phyloP scores from a whole-genome alignment of 2,329 filamentous ascomycete genomes.

The Colletotrichum agaves region DNA sequence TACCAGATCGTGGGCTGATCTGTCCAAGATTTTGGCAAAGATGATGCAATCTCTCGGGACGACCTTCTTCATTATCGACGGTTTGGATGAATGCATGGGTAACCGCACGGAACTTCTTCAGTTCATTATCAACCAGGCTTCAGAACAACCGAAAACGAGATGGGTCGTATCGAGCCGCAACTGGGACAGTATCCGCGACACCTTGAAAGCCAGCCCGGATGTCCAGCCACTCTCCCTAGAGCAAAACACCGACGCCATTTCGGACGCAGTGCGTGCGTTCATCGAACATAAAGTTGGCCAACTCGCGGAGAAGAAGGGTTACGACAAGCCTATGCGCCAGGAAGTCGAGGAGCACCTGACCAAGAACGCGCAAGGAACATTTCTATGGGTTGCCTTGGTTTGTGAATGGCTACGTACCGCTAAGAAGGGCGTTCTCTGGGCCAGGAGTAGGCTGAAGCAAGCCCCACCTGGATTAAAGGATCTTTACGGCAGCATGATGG shows the following conservation, averaged over 20 bases:
- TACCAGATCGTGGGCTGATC: slow-evolving; percentile 41
- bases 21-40: slow-evolving; percentile 51
- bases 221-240: slow-evolving; percentile 42
- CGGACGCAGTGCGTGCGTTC: slow-evolving; percentile 47
- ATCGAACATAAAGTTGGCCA: slow-evolving; percentile 43
- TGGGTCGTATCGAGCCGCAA: slow-evolving; percentile 60
- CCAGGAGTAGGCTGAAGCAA: not conserved
- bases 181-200: not conserved
- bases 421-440: not conserved
- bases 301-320: not conserved
- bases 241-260: slow-evolving; percentile 47
- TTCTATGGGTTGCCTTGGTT: slow-evolving; percentile 46
- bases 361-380: slow-evolving; percentile 49
- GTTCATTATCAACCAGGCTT: slow-evolving; percentile 42
- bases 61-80: slow-evolving; percentile 49
- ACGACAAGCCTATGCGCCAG: slow-evolving; percentile 16
- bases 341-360: slow-evolving; percentile 32
- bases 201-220: no score
- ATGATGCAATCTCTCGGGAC: slow-evolving; percentile 50
- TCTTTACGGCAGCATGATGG: not conserved
- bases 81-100: slow-evolving; percentile 4
- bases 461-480: not conserved
- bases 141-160: slow-evolving; percentile 44
- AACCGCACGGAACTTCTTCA: slow-evolving; percentile 46
- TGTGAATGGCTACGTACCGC: not conserved